Percentiles rank a stretch among this genome's conserved stretches.
Conservation (phyloP, 345 rosid genomes). For the Cardamine resedifolia region DNA sequence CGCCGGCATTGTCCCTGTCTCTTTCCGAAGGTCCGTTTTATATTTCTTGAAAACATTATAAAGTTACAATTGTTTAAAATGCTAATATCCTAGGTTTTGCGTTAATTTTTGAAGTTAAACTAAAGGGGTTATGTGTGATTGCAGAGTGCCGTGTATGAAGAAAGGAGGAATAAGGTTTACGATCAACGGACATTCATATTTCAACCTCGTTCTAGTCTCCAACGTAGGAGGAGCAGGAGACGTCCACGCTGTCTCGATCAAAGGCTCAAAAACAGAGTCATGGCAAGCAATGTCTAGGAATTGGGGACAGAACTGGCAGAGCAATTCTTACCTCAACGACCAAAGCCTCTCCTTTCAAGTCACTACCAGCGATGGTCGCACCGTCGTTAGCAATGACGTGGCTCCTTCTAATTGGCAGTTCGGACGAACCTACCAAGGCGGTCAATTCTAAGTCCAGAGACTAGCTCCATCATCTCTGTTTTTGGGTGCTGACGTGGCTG, state of each 20-base stretch:
- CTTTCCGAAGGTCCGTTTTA: conserved; percentile 68
- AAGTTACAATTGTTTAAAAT: too few relatives aligned
- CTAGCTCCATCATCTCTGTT: conserved; percentile 6
- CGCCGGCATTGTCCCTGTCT: conserved; percentile 91
- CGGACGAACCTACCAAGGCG: conserved; percentile 82
- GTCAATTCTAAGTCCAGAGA: conserved; percentile 43
- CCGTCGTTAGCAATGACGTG: conserved; percentile 58
- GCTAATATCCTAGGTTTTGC: not conserved
- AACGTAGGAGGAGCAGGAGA: conserved; percentile 96
- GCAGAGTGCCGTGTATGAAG: conserved; percentile 83
- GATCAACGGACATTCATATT: conserved; percentile 90
- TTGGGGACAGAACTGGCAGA: conserved; percentile 99
- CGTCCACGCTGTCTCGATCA: conserved; percentile 71
- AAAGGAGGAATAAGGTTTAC: conserved; percentile 91
- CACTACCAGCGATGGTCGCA: conserved; percentile 84
- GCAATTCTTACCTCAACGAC: conserved; percentile 78
- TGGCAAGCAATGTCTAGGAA: conserved; percentile 97
- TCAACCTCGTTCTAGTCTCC: conserved; percentile 78
- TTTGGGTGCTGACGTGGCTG: conserved; percentile 37
- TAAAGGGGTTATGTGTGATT: not conserved
- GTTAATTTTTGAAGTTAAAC: too few relatives aligned
- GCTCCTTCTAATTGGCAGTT: conserved; percentile 78
- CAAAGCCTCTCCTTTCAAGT: conserved; percentile 88
- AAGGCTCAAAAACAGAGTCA: conserved; percentile 71
- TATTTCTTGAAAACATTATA: not conserved